phyloP scores from a whole-genome alignment of 2,329 filamentous ascomycete species.

The Claviceps humidiphila region DNA sequence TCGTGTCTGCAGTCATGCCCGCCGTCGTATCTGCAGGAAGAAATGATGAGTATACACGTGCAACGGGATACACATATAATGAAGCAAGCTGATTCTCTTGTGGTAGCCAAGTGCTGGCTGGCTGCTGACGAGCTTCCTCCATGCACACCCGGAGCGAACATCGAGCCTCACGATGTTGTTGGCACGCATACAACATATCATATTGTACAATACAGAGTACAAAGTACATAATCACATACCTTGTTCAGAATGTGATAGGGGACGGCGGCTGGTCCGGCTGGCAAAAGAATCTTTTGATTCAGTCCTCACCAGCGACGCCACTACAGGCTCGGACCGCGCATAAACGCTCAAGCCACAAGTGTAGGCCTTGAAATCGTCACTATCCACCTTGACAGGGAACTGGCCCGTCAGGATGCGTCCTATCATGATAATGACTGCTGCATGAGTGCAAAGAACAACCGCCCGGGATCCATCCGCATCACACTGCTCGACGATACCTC shows the following conservation, averaged over 20 bases:
- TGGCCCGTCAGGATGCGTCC: slow-evolving; percentile 68
- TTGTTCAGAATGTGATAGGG: background rate
- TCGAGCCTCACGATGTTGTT: too few relatives aligned
- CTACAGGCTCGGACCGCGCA: slow-evolving; percentile 11
- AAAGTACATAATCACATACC: background rate
- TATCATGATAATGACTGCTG: slow-evolving; percentile 76
- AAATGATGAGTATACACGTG: too few relatives aligned
- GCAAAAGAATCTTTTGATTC: background rate
- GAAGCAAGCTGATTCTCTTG: too few relatives aligned
- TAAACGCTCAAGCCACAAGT: slow-evolving; percentile 70
- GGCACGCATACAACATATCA: too few relatives aligned
- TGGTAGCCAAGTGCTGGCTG: too few relatives aligned
- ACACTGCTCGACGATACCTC: slow-evolving; percentile 56
- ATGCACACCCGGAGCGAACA: too few relatives aligned
- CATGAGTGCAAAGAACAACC: slow-evolving; percentile 76
- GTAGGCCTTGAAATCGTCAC: slow-evolving; percentile 73
- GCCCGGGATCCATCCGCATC: slow-evolving; percentile 58
- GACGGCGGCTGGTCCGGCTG: slow-evolving; percentile 3
- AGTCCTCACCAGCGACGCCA: too few relatives aligned
- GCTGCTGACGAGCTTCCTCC: too few relatives aligned
- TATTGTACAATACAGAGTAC: too few relatives aligned
- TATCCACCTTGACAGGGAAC: slow-evolving; percentile 57
- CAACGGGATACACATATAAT: too few relatives aligned
- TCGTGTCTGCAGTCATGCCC: too few relatives aligned
- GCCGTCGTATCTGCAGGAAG: too few relatives aligned